A percentile compares a stretch with the other conserved stretches of the same genome.
These are phyloP conservation scores for Rhypophila decipiens DNA, from an alignment of 495 filamentous ascomycete genomes.

Conservation along the genomic window DNA sequence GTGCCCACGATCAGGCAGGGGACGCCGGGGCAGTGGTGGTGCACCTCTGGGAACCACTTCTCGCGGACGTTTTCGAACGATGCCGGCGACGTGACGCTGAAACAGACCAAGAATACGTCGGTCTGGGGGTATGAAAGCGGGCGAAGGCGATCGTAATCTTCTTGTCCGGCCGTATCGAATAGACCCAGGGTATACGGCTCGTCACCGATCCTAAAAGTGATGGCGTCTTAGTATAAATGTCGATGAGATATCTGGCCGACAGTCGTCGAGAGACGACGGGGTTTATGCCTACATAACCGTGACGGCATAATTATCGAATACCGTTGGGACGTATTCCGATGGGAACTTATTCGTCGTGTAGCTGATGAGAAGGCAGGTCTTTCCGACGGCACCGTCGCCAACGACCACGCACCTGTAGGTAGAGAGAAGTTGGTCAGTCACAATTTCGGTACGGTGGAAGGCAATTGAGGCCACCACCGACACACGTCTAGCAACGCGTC, in stretches of 20 bases:
- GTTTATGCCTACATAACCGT: conserved; percentile 83
- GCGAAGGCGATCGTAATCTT: conserved; percentile 97
- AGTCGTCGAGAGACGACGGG: not conserved
- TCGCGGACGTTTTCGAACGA: conserved; percentile 99
- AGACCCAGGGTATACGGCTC: conserved; percentile 96
- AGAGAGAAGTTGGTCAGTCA: conserved; percentile 13
- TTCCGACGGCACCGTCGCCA: conserved; percentile 97
- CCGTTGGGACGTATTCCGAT: conserved; percentile 97
- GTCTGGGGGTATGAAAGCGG: conserved; percentile 97
- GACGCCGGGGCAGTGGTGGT: conserved; percentile 96
- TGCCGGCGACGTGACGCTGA: conserved; percentile 96
- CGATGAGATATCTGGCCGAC: not conserved
- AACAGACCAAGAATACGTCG: conserved; percentile 97
- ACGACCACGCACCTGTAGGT: conserved; percentile 85
- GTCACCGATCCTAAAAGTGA: conserved; percentile 79
- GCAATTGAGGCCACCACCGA: not conserved
- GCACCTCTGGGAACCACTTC: conserved; percentile 98
- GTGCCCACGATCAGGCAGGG: conserved; percentile 98
- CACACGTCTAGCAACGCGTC: conserved; percentile 11
- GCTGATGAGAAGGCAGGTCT: conserved; percentile 96
- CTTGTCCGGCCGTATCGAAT: conserved; percentile 98
- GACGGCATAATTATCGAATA: conserved; percentile 99
- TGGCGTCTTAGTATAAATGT: conserved; percentile 11
- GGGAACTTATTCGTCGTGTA: conserved; percentile 99
- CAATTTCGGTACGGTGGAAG: not conserved